A percentile compares a stretch with the other conserved stretches of the same genome.
phyloP scores from a whole-genome alignment of 345 rosid species.

The Gossypium mustelinum region DNA sequence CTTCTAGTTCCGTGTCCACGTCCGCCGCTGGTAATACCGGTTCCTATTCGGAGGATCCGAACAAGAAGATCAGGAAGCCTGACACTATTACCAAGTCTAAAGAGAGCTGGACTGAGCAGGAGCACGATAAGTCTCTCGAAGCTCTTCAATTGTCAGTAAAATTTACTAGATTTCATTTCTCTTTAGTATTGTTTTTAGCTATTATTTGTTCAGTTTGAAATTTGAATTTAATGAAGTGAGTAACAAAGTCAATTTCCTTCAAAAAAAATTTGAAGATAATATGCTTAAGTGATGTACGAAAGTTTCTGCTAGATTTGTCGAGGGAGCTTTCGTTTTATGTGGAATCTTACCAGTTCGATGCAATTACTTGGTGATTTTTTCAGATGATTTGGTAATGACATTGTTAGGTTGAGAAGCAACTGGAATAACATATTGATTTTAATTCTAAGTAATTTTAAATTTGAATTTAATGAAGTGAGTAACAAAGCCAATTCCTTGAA shows the following conservation, averaged over 20 bases:
- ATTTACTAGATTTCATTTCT: background rate
- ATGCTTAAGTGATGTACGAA: too few relatives aligned
- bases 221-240: background rate
- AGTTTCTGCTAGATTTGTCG: too few relatives aligned
- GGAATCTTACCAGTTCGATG: too few relatives aligned
- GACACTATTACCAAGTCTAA: constrained; percentile 87
- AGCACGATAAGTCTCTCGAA: constrained; percentile 91
- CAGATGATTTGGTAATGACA: too few relatives aligned
- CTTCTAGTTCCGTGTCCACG: constrained; percentile 12
- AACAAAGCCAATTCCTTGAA: too few relatives aligned
- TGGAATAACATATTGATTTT: too few relatives aligned
- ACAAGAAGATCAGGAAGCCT: constrained; percentile 82
- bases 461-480: background rate
- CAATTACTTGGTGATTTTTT: too few relatives aligned
- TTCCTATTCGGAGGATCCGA: constrained; percentile 43
- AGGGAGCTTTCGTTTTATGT: too few relatives aligned
- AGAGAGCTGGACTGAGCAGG: constrained; percentile 96
- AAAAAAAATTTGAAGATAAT: too few relatives aligned
- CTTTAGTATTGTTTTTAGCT: background rate
- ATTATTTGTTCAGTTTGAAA: constrained; percentile 8
- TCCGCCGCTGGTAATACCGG: constrained; percentile 15
- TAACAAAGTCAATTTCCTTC: background rate
- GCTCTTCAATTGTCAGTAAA: constrained; percentile 79
- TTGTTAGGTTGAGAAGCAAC: too few relatives aligned
- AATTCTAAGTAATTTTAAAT: background rate